phyloP scores from a whole-genome alignment of 75 land plant genomes.

The Pinus taeda region DNA sequence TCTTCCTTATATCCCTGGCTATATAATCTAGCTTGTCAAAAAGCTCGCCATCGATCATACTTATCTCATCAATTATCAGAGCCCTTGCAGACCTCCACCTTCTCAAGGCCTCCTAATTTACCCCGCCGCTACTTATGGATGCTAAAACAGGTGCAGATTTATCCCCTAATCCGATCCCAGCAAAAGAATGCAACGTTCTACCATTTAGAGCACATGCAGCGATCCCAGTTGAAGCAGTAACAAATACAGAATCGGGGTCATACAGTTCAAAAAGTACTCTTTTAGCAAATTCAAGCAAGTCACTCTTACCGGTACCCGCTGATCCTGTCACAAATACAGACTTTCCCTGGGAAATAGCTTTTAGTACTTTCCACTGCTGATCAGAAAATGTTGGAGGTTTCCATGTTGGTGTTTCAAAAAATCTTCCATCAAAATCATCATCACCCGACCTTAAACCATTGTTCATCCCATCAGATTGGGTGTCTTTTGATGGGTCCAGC shows the following conservation, averaged over 20 bases:
- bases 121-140: constrained; percentile 13
- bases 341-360: constrained; percentile 34
- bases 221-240: constrained; percentile 80
- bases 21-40: constrained; percentile 65
- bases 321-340: constrained; percentile 87
- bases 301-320: constrained; percentile 79
- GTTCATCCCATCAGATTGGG: neutral
- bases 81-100: constrained; percentile 64
- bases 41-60: constrained; percentile 72
- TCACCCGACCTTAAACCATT: neutral
- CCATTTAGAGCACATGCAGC: constrained; percentile 72
- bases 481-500: too few relatives aligned
- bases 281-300: constrained; percentile 41
- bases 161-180: constrained; percentile 52
- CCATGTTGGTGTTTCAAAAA: neutral
- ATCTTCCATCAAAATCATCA: neutral
- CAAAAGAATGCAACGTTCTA: constrained; percentile 73
- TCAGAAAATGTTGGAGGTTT: constrained; percentile 13
- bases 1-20: constrained; percentile 35
- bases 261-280: constrained; percentile 25
- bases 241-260: constrained; percentile 42
- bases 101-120: constrained; percentile 11
- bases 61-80: constrained; percentile 72
- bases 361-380: constrained; percentile 43
- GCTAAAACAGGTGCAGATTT: constrained; percentile 16